These are phyloP conservation scores for Choiromyces venosus DNA, from an alignment of 495 filamentous ascomycete genomes.

Conservation along the genomic window DNA sequence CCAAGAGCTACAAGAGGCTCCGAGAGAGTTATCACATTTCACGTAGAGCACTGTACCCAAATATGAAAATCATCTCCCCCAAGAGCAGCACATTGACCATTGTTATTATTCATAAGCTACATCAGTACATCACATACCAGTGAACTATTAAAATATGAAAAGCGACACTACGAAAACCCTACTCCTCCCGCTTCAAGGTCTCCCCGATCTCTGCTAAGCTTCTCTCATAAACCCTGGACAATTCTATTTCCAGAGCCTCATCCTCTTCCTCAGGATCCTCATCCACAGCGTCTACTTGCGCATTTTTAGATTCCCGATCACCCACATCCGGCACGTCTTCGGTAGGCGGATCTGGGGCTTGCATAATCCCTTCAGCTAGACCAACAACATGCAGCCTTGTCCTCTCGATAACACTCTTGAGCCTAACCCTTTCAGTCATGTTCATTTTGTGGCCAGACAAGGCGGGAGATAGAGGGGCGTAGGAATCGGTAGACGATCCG, in stretches of 20 bases:
- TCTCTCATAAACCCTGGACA: constrained; percentile 35
- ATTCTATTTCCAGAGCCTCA: constrained; percentile 31
- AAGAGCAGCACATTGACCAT: not conserved
- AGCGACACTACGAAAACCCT: not conserved
- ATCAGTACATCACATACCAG: not conserved
- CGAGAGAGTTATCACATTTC: too few relatives aligned
- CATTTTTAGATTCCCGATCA: constrained; percentile 5
- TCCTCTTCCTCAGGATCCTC: constrained; percentile 9
- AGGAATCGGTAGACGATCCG: constrained; percentile 11
- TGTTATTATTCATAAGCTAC: not conserved
- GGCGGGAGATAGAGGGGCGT: constrained; percentile 6
- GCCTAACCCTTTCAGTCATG: constrained; percentile 40
- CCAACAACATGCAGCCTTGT: constrained; percentile 40
- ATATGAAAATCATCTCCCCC: not conserved
- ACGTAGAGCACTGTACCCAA: too few relatives aligned
- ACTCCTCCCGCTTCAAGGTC: constrained; percentile 13
- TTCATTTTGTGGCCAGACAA: constrained; percentile 20
- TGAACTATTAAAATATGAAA: too few relatives aligned
- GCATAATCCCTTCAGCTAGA: constrained; percentile 12
- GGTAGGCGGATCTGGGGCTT: constrained; percentile 4
- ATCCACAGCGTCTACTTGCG: not conserved
- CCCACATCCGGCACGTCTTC: constrained; percentile 3
- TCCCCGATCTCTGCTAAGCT: constrained; percentile 27
- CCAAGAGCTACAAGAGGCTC: not conserved
- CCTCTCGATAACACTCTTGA: constrained; percentile 37